Conservation (phyloP, 2,329 filamentous ascomycete genomes). For the Pseudogymnoascus sp. region DNA sequence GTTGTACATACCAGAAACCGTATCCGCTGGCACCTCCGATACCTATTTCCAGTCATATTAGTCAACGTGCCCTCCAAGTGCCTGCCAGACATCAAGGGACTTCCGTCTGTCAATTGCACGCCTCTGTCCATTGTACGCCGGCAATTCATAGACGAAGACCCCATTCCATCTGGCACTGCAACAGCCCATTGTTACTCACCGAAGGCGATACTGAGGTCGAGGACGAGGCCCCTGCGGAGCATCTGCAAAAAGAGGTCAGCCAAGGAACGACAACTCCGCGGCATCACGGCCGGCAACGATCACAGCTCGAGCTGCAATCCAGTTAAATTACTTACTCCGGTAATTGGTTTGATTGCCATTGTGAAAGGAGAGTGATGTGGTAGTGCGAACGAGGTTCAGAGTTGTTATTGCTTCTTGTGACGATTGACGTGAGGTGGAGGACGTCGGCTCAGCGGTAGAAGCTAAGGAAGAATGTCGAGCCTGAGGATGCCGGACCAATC, state of each 20-base stretch:
- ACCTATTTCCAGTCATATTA: conserved; percentile 30
- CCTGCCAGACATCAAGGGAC: conserved; percentile 7
- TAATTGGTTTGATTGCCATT: conserved; percentile 31
- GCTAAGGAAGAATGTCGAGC: conserved; percentile 9
- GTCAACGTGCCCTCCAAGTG: conserved; percentile 1
- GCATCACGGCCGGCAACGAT: neutral
- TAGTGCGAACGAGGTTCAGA: conserved; percentile 11
- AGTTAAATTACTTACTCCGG: conserved; percentile 25
- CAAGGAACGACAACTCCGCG: conserved; percentile 12
- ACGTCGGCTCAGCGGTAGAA: neutral
- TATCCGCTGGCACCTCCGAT: conserved; percentile 45
- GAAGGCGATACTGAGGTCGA: conserved; percentile 48
- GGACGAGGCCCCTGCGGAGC: conserved; percentile 48
- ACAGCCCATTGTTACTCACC: conserved; percentile 33
- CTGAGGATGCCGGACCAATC: conserved; percentile 9
- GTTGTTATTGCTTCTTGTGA: conserved; percentile 21
- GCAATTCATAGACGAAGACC: neutral
- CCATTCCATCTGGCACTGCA: neutral
- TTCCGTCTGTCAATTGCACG: neutral
- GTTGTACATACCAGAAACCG: conserved; percentile 44
- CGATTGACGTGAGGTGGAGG: conserved; percentile 18
- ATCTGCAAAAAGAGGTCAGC: conserved; percentile 35
- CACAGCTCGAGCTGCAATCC: neutral
- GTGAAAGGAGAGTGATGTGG: conserved; percentile 11
- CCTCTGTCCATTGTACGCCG: neutral